phyloP scores from a whole-genome alignment of 1,284 basidiomycete genomes.

The Puccinia horiana region DNA sequence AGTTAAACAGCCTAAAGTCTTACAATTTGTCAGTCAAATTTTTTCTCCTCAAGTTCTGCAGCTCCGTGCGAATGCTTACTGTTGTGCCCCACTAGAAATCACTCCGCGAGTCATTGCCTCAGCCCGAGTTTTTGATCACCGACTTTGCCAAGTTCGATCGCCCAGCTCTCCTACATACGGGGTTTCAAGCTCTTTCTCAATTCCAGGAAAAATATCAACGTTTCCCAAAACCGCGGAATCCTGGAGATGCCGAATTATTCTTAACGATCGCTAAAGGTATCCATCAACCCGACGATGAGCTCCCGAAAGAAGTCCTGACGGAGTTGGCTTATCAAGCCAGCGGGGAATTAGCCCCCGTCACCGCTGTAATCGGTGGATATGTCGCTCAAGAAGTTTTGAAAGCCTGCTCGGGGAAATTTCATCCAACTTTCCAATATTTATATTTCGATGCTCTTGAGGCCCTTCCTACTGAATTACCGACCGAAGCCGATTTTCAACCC shows the following conservation, averaged over 20 bases:
- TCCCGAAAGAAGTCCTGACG: conserved; percentile 71
- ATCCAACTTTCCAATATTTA: conserved; percentile 90
- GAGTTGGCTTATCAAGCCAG: conserved; percentile 89
- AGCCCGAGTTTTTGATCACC: conserved; percentile 88
- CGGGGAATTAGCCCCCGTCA: conserved; percentile 88
- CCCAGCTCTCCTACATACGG: conserved; percentile 83
- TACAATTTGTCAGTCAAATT: conserved; percentile 67
- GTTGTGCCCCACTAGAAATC: conserved; percentile 66
- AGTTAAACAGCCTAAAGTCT: conserved; percentile 96
- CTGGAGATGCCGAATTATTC: conserved; percentile 74
- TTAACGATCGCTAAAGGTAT: conserved; percentile 77
- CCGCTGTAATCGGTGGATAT: conserved; percentile 94
- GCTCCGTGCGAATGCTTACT: not conserved
- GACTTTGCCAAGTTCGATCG: conserved; percentile 98
- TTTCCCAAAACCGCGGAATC: conserved; percentile 80
- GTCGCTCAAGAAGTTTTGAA: conserved; percentile 98
- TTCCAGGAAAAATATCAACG: conserved; percentile 70
- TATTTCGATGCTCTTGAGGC: conserved; percentile 99
- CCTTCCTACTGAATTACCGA: conserved; percentile 67
- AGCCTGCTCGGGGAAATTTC: conserved; percentile 96
- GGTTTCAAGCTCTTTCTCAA: conserved; percentile 88
- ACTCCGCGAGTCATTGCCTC: conserved; percentile 77
- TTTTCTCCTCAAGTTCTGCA: not conserved
- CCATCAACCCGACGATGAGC: conserved; percentile 59
- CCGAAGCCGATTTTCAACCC: conserved; percentile 83